These are phyloP conservation scores for Aureoboletus auriporus DNA, from an alignment of 768 basidiomycete species.

Conservation along the genomic window DNA sequence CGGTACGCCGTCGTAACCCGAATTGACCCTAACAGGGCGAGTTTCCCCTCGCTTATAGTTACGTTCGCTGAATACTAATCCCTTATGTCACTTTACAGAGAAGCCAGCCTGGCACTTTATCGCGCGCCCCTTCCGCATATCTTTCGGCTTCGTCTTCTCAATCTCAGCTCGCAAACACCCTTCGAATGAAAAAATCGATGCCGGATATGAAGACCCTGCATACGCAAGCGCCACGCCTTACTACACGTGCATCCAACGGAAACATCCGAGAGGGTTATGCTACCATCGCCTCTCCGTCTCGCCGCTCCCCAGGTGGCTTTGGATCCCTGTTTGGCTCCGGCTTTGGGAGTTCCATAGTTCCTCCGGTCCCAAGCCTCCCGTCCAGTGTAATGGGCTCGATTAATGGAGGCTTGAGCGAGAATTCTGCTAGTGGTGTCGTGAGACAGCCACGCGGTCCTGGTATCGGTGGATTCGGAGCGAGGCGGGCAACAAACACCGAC, in stretches of 20 bases:
- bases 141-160: slow-evolving; percentile 50
- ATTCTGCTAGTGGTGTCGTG: slow-evolving; percentile 49
- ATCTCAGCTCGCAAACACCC: slow-evolving; percentile 44
- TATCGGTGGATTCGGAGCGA: slow-evolving; percentile 63
- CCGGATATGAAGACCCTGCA: slow-evolving; percentile 92
- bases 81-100: slow-evolving; percentile 24
- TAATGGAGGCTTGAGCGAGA: slow-evolving; percentile 42
- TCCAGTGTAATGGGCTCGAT: slow-evolving; percentile 43
- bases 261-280: slow-evolving; percentile 86
- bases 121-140: slow-evolving; percentile 79
- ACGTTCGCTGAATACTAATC: slow-evolving; percentile 6
- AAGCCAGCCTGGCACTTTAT: slow-evolving; percentile 57
- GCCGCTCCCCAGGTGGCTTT: slow-evolving; percentile 70
- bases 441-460: slow-evolving; percentile 87
- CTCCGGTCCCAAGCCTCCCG: slow-evolving; percentile 79
- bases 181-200: slow-evolving; percentile 98
- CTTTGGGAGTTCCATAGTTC: slow-evolving; percentile 44
- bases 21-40: slow-evolving; percentile 76
- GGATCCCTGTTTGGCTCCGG: slow-evolving; percentile 59
- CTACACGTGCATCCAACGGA: slow-evolving; percentile 79
- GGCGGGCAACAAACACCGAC: slow-evolving; percentile 39
- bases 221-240: slow-evolving; percentile 72
- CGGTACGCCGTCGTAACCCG: slow-evolving; percentile 93
- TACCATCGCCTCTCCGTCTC: slow-evolving; percentile 79
- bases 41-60: slow-evolving; percentile 28